These are phyloP conservation scores for Dioscorea zingiberensis DNA, from an alignment of 106 monocot species.

Conservation along the genomic window DNA sequence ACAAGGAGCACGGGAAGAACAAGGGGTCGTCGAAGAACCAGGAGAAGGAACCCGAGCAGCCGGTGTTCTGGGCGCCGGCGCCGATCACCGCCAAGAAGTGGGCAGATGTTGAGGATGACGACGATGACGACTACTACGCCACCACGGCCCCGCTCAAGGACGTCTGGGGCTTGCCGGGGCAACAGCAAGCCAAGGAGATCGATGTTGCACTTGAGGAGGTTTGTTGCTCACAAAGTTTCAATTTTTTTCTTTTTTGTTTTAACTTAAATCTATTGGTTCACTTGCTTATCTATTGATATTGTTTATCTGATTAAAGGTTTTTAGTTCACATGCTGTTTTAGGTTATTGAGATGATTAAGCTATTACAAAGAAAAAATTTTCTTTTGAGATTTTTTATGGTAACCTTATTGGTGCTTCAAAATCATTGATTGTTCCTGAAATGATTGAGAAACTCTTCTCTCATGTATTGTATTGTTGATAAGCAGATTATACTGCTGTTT, in stretches of 20 bases:
- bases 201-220: slow-evolving; percentile 31
- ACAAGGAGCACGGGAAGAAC: slow-evolving; percentile 8
- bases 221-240: background rate
- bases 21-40: slow-evolving; percentile 6
- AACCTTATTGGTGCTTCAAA: no score
- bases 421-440: no score
- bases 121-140: slow-evolving; percentile 39
- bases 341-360: no score
- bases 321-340: no score
- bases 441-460: no score
- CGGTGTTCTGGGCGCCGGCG: slow-evolving; percentile 11
- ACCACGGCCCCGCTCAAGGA: slow-evolving; percentile 46
- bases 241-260: background rate
- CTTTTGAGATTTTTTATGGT: no score
- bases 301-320: no score
- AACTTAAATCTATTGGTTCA: no score
- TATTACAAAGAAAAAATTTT: no score
- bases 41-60: slow-evolving; percentile 7
- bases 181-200: slow-evolving; percentile 14
- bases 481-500: no score
- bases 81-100: slow-evolving; percentile 13
- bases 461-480: no score
- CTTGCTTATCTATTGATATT: no score
- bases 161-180: slow-evolving; percentile 25
- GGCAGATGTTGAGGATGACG: slow-evolving; percentile 18